phyloP scores from a whole-genome alignment of 768 basidiomycete species.

The Naematelia encephala region DNA sequence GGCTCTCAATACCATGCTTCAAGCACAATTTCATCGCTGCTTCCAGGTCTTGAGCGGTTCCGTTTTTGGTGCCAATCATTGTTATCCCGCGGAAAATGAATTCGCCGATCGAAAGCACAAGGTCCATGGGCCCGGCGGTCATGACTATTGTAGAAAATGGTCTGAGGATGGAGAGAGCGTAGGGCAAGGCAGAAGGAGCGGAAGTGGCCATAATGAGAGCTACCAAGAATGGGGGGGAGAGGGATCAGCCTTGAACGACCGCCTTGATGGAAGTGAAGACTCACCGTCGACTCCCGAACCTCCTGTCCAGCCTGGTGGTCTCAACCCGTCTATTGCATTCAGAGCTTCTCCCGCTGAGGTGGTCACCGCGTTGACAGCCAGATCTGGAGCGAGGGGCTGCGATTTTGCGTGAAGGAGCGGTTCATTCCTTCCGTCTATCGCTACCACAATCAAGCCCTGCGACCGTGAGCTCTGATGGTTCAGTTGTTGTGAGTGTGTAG shows the following conservation, averaged over 20 bases:
- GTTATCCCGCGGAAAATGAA: slow-evolving; percentile 23
- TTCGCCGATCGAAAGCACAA: slow-evolving; percentile 2
- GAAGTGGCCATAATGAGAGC: background rate
- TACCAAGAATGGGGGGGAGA: background rate
- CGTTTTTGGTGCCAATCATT: slow-evolving; percentile 17
- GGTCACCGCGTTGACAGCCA: slow-evolving; percentile 19
- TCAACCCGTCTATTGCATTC: slow-evolving; percentile 15
- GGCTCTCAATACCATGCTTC: slow-evolving; percentile 14
- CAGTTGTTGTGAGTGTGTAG: background rate
- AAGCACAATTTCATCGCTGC: slow-evolving; percentile 13
- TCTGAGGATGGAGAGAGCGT: background rate
- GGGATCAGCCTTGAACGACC: background rate
- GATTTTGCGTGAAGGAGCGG: slow-evolving; percentile 12
- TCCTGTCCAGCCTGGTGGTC: slow-evolving; percentile 19
- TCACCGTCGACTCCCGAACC: slow-evolving; percentile 26
- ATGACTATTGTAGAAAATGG: too few species aligned
- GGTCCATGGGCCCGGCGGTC: too few species aligned
- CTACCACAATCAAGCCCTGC: slow-evolving; percentile 26
- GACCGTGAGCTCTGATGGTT: too few species aligned
- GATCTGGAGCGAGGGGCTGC: slow-evolving; percentile 11
- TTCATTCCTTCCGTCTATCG: slow-evolving; percentile 22
- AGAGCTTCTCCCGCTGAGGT: slow-evolving; percentile 9
- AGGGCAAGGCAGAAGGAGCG: background rate
- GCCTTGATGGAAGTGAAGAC: background rate
- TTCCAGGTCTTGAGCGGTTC: slow-evolving; percentile 15